These are phyloP conservation scores for Eucalyptus tenuipes DNA, from an alignment of 345 rosid genomes.

Conservation along the genomic window DNA sequence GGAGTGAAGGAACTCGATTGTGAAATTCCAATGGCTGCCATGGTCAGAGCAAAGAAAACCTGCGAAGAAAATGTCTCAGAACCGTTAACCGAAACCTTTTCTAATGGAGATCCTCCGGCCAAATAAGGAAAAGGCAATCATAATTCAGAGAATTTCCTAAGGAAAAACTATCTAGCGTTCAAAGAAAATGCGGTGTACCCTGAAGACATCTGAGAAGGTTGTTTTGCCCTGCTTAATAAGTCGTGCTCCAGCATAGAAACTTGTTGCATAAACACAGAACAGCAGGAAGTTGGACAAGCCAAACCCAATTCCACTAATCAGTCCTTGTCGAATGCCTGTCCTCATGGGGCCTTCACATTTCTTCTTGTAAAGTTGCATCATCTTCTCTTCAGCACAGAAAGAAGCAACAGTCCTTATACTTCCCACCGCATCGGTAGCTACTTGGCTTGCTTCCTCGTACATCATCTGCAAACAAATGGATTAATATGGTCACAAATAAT, in stretches of 20 bases:
- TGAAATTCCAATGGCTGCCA: conserved; percentile 65
- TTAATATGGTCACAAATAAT: not conserved
- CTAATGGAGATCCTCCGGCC: not conserved
- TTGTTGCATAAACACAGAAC: conserved; percentile 44
- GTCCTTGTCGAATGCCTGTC: conserved; percentile 62
- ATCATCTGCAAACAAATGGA: conserved; percentile 29
- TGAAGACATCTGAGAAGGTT: conserved; percentile 52
- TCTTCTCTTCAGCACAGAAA: conserved; percentile 79
- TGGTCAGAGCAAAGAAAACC: conserved; percentile 70
- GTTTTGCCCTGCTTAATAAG: conserved; percentile 41
- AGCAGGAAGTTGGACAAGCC: conserved; percentile 51
- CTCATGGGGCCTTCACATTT: conserved; percentile 80
- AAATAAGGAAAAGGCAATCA: not conserved
- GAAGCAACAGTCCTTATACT: conserved; percentile 89
- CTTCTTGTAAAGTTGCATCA: conserved; percentile 53
- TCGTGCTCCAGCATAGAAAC: conserved; percentile 72
- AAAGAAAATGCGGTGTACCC: conserved; percentile 9
- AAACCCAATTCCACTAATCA: conserved; percentile 60
- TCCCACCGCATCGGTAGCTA: conserved; percentile 83
- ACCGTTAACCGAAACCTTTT: not conserved
- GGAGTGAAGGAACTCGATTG: conserved; percentile 65
- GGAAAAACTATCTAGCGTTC: not conserved
- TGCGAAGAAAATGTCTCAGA: not conserved
- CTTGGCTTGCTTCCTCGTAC: conserved; percentile 96
- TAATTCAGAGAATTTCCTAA: not conserved